A percentile compares a stretch with the other conserved stretches of the same genome.
Conservation (phyloP, 106 monocot genomes). For the Dioscorea zingiberensis region DNA sequence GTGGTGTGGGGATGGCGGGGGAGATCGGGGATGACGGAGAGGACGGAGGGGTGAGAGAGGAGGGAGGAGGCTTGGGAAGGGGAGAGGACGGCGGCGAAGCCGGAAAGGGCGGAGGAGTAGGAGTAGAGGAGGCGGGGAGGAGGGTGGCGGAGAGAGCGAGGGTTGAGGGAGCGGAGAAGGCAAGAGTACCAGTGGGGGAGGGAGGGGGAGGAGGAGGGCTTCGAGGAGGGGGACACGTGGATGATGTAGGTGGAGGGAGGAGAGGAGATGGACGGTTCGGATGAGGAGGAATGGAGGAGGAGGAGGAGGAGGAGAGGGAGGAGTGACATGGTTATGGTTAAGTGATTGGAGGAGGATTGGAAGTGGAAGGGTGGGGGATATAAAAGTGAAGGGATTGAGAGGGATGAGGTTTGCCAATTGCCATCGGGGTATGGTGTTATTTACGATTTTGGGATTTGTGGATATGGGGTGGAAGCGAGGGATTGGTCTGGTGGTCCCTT, state of each 20-base stretch:
- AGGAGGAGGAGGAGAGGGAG: conserved; percentile 3
- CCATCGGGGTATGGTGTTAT: too few species aligned
- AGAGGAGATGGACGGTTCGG: background rate
- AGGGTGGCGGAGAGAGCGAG: conserved; percentile 11
- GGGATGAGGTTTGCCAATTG: too few species aligned
- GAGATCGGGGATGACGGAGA: conserved; percentile 51
- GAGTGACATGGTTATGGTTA: background rate
- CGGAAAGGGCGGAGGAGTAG: conserved; percentile 44
- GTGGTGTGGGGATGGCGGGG: conserved; percentile 64
- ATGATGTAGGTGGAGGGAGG: conserved; percentile 53
- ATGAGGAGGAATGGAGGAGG: conserved; percentile 9
- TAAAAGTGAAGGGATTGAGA: too few species aligned
- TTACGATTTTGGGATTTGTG: too few species aligned
- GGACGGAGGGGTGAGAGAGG: conserved; percentile 28
- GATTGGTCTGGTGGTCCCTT: too few species aligned
- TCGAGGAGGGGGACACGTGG: conserved; percentile 50
- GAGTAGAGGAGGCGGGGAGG: conserved; percentile 47
- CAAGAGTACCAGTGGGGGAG: conserved; percentile 42
- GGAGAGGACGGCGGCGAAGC: conserved; percentile 66
- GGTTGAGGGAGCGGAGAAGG: conserved; percentile 36
- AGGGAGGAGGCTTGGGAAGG: conserved; percentile 37
- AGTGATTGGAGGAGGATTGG: background rate
- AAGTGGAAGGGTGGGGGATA: too few species aligned
- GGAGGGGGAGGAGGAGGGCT: conserved; percentile 22
- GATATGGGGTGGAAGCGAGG: too few species aligned